Evolutionary conservation across 176 grass and related monocot species (phyloP).

Genomic region (Cenchrus purpureus): DNA sequence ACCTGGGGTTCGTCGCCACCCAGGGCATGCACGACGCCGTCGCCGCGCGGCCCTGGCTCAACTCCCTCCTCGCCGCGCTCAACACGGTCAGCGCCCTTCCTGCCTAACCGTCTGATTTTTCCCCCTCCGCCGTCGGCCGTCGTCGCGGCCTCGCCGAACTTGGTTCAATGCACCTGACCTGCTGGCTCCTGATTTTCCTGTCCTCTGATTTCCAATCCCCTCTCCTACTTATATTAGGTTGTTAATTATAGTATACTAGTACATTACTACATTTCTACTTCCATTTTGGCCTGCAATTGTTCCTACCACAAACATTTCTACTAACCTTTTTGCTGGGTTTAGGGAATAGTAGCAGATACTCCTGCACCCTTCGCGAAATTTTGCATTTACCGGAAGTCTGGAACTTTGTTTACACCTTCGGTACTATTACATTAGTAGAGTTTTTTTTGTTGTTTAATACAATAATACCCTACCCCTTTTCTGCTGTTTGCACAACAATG

Average conservation of each 20-base stretch:
- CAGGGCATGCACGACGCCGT: slow-evolving; percentile 54
- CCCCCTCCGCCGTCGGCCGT: not conserved
- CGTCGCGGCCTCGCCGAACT: not conserved
- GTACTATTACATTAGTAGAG: not conserved
- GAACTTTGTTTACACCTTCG: not conserved
- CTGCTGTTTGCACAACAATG: not conserved
- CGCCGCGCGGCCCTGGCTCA: slow-evolving; percentile 61
- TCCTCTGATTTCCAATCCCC: not conserved
- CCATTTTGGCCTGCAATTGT: not conserved
- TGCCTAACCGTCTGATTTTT: not conserved
- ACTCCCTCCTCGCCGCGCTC: slow-evolving; percentile 82
- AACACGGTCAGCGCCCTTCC: slow-evolving; percentile 65
- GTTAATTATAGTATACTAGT: not conserved
- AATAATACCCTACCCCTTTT: not conserved
- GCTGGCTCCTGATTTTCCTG: too few species aligned
- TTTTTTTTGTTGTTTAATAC: not conserved
- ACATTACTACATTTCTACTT: too few species aligned
- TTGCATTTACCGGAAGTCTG: too few species aligned
- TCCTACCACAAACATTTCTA: not conserved
- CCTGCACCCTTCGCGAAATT: not conserved
- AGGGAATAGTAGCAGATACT: too few species aligned
- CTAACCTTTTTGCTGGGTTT: too few species aligned
- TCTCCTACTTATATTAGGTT: not conserved
- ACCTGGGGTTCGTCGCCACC: slow-evolving; percentile 76
- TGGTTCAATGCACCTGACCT: not conserved